Conservation (phyloP, 768 basidiomycete genomes). For the Lentinula edodes region DNA sequence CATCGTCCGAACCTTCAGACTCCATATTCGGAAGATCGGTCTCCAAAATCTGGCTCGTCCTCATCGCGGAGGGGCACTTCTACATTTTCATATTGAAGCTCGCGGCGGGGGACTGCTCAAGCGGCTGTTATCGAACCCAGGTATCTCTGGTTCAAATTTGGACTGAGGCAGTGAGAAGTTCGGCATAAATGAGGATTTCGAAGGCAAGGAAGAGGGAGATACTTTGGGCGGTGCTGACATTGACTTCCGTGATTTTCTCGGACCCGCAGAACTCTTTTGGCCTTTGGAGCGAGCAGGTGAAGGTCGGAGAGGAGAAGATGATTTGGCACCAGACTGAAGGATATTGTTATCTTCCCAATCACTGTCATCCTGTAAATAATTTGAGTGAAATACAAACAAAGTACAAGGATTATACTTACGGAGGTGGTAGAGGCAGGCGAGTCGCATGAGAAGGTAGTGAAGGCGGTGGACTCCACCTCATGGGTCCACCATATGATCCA, state of each 20-base stretch:
- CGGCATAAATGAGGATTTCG: slow-evolving; percentile 18
- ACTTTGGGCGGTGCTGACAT: slow-evolving; percentile 65
- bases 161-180: slow-evolving; percentile 45
- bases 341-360: slow-evolving; percentile 91
- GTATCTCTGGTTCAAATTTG: slow-evolving; percentile 49
- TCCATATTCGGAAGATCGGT: slow-evolving; percentile 7
- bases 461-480: too few species aligned
- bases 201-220: slow-evolving; percentile 37
- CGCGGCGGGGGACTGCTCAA: slow-evolving; percentile 16
- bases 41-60: slow-evolving; percentile 10
- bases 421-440: slow-evolving; percentile 8
- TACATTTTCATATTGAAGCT: slow-evolving; percentile 26
- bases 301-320: slow-evolving; percentile 71
- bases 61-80: slow-evolving; percentile 8
- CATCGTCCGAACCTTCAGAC: slow-evolving; percentile 13
- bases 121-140: neutral
- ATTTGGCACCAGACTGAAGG: slow-evolving; percentile 86
- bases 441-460: too few species aligned
- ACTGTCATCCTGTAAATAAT: slow-evolving; percentile 48
- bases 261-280: slow-evolving; percentile 30
- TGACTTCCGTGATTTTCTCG: slow-evolving; percentile 60
- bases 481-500: too few species aligned
- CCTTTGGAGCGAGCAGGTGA: slow-evolving; percentile 45
- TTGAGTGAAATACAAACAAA: neutral
- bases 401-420: slow-evolving; percentile 19